Conservation (phyloP, 352 stramenopile species). For the Globisporangium mamillatum region DNA sequence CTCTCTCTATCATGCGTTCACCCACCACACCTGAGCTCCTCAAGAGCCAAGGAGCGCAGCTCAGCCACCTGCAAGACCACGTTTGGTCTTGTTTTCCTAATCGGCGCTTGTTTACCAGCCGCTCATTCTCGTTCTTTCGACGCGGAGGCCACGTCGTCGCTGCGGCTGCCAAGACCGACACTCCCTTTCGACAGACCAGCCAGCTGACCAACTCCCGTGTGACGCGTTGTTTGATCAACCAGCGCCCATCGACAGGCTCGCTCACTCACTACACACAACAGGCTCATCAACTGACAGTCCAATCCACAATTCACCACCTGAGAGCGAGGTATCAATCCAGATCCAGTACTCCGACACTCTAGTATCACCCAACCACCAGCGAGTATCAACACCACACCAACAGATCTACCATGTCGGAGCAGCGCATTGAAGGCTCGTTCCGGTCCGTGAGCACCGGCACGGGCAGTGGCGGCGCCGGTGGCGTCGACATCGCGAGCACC, state of each 20-base stretch:
- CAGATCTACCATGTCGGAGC: conserved; percentile 7
- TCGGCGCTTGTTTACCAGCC: not conserved
- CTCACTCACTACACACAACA: not conserved
- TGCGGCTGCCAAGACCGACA: not conserved
- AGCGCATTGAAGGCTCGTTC: conserved; percentile 2
- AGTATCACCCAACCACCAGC: not conserved
- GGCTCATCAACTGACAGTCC: not conserved
- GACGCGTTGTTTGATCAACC: not conserved
- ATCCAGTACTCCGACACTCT: not conserved
- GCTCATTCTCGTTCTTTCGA: not conserved
- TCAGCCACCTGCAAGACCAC: too few relatives aligned
- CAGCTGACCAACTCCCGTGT: not conserved
- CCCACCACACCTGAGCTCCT: not conserved
- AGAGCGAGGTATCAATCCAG: not conserved
- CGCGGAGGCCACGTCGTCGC: not conserved
- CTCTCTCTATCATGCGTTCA: not conserved
- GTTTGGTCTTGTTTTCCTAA: not conserved
- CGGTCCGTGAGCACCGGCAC: conserved; percentile 23
- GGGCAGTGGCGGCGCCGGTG: conserved; percentile 18
- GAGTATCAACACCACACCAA: not conserved
- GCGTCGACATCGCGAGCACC: conserved; percentile 35
- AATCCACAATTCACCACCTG: not conserved
- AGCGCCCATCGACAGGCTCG: not conserved
- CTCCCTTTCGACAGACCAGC: not conserved
- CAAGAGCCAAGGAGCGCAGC: not conserved